phyloP scores from a whole-genome alignment of 768 basidiomycete species.

The Naganishia friedmannii region DNA sequence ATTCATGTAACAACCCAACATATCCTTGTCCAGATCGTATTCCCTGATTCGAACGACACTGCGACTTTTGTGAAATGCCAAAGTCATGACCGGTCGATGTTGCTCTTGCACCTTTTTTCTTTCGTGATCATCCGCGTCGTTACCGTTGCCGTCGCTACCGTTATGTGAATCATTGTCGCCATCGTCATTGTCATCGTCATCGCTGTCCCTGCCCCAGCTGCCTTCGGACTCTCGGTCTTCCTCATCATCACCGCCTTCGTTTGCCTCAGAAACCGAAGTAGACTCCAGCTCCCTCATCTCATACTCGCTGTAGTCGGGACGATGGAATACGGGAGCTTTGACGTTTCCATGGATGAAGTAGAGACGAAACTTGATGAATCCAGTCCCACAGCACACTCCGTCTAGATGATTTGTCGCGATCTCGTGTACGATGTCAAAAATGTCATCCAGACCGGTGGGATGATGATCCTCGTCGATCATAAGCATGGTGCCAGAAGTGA shows the following conservation, averaged over 20 bases:
- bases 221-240: too few species aligned
- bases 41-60: not conserved
- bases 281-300: not conserved
- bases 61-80: not conserved
- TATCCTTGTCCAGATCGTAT: not conserved
- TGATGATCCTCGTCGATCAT: too few species aligned
- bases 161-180: too few species aligned
- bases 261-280: too few species aligned
- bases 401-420: not conserved
- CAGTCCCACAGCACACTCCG: too few species aligned
- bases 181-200: too few species aligned
- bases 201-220: too few species aligned
- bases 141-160: too few species aligned
- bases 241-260: too few species aligned
- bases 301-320: constrained; percentile 5
- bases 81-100: not conserved
- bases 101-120: not conserved
- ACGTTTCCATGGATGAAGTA: constrained; percentile 8
- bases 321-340: not conserved
- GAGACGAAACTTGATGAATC: not conserved
- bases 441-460: too few species aligned
- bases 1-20: not conserved
- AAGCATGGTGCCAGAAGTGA: not conserved
- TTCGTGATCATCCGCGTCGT: not conserved
- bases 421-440: too few species aligned